Conservation (phyloP, 345 rosid species). For the Xanthoceras sorbifolium region DNA sequence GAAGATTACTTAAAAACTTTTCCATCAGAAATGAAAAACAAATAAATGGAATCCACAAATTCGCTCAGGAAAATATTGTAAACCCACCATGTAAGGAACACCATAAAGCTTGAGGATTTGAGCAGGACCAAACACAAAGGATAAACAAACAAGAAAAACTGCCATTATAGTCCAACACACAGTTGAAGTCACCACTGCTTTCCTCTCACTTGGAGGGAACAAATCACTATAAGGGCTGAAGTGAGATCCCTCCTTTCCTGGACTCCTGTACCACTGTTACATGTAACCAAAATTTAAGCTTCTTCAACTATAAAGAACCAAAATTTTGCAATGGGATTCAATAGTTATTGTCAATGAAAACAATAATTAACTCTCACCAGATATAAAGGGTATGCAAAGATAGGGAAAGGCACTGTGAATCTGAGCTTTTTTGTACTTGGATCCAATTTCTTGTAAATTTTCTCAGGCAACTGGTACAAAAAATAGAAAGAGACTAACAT, state of each 20-base stretch:
- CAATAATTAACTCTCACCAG: conserved; percentile 41
- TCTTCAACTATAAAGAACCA: background rate
- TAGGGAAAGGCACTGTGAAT: conserved; percentile 63
- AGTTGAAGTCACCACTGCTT: conserved; percentile 68
- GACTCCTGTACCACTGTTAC: conserved; percentile 76
- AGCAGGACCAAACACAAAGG: conserved; percentile 45
- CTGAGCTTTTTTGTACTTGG: conserved; percentile 45
- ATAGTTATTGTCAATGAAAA: background rate
- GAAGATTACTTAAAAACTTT: background rate
- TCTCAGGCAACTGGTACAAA: conserved; percentile 59
- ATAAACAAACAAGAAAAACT: conserved; percentile 40
- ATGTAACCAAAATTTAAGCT: background rate
- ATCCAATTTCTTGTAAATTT: conserved; percentile 44
- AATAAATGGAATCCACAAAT: background rate
- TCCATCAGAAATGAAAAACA: background rate
- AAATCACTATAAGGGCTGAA: conserved; percentile 75
- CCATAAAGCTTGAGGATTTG: conserved; percentile 62
- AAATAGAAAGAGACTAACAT: background rate
- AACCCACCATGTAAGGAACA: conserved; percentile 66
- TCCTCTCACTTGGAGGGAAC: conserved; percentile 68
- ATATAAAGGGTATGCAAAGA: conserved; percentile 70
- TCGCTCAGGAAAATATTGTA: background rate
- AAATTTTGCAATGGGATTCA: conserved; percentile 5
- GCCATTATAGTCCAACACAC: conserved; percentile 65
- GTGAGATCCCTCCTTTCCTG: conserved; percentile 97